Base-by-base conservation (phyloP, 73 alveolate genomes). In the Tetrahymena borealis region DNA sequence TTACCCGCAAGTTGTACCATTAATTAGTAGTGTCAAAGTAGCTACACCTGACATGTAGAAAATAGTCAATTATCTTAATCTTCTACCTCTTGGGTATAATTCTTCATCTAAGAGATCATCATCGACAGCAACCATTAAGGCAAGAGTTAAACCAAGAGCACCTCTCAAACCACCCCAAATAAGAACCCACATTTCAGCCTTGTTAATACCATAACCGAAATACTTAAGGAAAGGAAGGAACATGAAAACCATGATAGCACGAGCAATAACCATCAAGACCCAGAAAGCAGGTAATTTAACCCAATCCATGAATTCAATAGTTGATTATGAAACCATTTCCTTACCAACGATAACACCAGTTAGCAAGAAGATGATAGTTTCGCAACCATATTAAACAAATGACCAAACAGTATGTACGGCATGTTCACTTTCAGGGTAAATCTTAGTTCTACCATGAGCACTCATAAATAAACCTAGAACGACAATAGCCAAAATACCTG, bases 1-100 rank as follows among this genome's bases (percentile, higher is more conserved):
- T 15, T 60, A 60, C 85, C 85, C 85, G 39, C 95, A 92, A 16
- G 96, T 94, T 28, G 96, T 91, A 15, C 98, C 96, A 41, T 95
- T 95, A n/a, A 95, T 91, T n/a, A 95, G n/a, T 31, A 93, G 91
- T 8, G 96, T 94, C 91, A 95, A 32, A 60, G 96, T 91, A 43
- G 98, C 96, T 91, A 95, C 93, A 4, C 98, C 98, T n/a, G 96
- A 96, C 38, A 95, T 95, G 39, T 93, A 95, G 92, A 95, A 94
- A 13, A 94, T 78, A 18, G 95, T 33, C 60, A 92, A 33, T 33
- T 85, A 92, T 92, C 95, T 92, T 31, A 92, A 92, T 40, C 95
- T 85, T 32, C 91, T 60, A 20, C 85, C 85, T 2, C 90, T 90
- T 11, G 92, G 39, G 78, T 90, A 91, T 38, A 39, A 42, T 11